Percentiles rank a stretch among this genome's conserved stretches.
Conservation (phyloP, 2,329 filamentous ascomycete genomes). For the Phialophora tarda region DNA sequence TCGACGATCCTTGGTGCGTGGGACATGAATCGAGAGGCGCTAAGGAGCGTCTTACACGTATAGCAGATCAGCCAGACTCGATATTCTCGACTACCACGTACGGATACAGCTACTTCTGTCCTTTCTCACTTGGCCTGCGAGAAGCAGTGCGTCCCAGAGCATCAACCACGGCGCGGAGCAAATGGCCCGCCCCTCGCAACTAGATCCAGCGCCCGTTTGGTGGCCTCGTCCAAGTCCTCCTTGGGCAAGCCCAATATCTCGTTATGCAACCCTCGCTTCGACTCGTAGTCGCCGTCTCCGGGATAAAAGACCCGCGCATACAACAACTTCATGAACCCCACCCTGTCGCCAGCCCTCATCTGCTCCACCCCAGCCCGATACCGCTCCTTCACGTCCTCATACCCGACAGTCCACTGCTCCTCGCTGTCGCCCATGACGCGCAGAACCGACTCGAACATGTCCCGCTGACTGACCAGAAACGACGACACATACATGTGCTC, state of each 20-base stretch:
- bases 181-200: constrained; percentile 18
- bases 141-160: background rate
- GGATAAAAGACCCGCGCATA: constrained; percentile 63
- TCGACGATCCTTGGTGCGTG: too few relatives aligned
- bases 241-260: constrained; percentile 37
- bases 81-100: background rate
- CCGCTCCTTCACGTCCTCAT: constrained; percentile 56
- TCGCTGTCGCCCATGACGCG: constrained; percentile 63
- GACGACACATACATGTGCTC: constrained; percentile 59
- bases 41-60: background rate
- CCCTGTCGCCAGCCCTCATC: constrained; percentile 45
- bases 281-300: constrained; percentile 45
- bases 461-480: constrained; percentile 65
- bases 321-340: constrained; percentile 58
- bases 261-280: constrained; percentile 31
- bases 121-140: too few relatives aligned
- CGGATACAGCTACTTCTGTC: too few relatives aligned
- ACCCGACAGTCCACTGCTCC: constrained; percentile 64
- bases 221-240: constrained; percentile 46
- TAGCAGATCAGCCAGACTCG: background rate
- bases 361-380: constrained; percentile 55
- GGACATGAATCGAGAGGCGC: too few relatives aligned
- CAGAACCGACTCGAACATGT: constrained; percentile 68
- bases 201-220: constrained; percentile 43
- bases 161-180: constrained; percentile 5